Percentiles rank a stretch among this genome's conserved stretches.
Evolutionary conservation across 2,329 filamentous ascomycete genomes (phyloP).

Genomic region (Beauveria brongniartii): DNA sequence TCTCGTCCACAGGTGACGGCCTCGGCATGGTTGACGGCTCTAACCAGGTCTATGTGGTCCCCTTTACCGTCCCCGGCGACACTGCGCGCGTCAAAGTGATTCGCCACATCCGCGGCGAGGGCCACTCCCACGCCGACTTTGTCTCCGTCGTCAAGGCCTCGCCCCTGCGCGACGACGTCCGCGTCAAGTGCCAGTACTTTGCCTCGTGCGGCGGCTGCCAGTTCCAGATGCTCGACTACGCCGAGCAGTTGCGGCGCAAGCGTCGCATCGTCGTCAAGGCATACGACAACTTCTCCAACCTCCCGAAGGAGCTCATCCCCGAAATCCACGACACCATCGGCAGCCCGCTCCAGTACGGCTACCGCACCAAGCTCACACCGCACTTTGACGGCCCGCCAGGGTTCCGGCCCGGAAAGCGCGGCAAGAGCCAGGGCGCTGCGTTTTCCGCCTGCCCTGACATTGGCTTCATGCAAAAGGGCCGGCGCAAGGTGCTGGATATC

Average conservation of each 20-base stretch:
- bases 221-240: conserved; percentile 92
- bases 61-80: conserved; percentile 84
- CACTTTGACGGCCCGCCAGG: conserved; percentile 79
- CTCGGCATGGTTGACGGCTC: conserved; percentile 59
- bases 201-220: conserved; percentile 83
- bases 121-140: conserved; percentile 75
- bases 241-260: conserved; percentile 79
- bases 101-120: conserved; percentile 56
- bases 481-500: conserved; percentile 75
- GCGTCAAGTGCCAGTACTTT: conserved; percentile 82
- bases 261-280: conserved; percentile 81
- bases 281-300: conserved; percentile 80
- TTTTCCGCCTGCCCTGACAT: conserved; percentile 67
- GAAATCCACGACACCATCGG: conserved; percentile 75
- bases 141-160: conserved; percentile 68
- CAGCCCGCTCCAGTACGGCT: conserved; percentile 84
- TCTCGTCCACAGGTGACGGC: conserved; percentile 90
- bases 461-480: conserved; percentile 86
- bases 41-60: conserved; percentile 69
- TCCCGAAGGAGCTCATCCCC: conserved; percentile 69
- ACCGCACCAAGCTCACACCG: conserved; percentile 93
- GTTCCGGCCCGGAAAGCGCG: conserved; percentile 39
- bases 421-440: conserved; percentile 23
- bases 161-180: conserved; percentile 64
- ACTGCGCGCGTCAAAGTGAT: conserved; percentile 69